Evolutionary conservation across 148 eudicot species (phyloP), one percentile per base, ranked within the genome.

Genomic region (Rhododendron henanense): DNA sequence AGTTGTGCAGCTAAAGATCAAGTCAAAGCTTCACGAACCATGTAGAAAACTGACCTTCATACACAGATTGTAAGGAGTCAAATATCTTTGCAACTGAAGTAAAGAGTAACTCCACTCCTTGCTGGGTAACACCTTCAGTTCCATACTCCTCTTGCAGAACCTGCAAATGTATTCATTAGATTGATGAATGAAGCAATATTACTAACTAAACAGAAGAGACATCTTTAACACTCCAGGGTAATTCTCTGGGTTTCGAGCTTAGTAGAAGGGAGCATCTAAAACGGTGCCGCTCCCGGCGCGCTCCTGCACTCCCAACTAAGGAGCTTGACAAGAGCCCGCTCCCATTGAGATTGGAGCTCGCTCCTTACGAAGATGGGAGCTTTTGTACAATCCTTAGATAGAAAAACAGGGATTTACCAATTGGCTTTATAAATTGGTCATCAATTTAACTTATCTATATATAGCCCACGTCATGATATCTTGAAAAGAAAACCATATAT

Each of bases 131-230:
- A 81, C 93, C 95, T 79, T 87, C 88, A 81, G 92, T 89, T 82
- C 94, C 96, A 91, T 94, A 94, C 86, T 90, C 92, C 83, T 92
- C 92, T 88, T 85, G 91, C 84, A 97, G 88, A 89, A 90, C 92
- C 99, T 97, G 91, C 79, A 86, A 76, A 82, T 16, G 53, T 48
- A 61, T 77, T 83, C 63, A 15, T 23, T 44, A 28, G 45, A 39
- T 73, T 75, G 53, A 15, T 75, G 45, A 82, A 55, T 59, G 31
- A 83, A 75, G 65, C 75, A 84, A 84, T 85, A 85, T 51, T 81
- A 78, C 37, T 5, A 31, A 28, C 19, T 44, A 67, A 9, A 57
- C 9, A 39, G 71, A 5, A 65, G 39, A 18, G 59, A 9, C 31
- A 86, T 21, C 78, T 50, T 50, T 53, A 51, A 37, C 75, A 48